phyloP scores from a whole-genome alignment of 306 rosid species.

The Quercus gilva region DNA sequence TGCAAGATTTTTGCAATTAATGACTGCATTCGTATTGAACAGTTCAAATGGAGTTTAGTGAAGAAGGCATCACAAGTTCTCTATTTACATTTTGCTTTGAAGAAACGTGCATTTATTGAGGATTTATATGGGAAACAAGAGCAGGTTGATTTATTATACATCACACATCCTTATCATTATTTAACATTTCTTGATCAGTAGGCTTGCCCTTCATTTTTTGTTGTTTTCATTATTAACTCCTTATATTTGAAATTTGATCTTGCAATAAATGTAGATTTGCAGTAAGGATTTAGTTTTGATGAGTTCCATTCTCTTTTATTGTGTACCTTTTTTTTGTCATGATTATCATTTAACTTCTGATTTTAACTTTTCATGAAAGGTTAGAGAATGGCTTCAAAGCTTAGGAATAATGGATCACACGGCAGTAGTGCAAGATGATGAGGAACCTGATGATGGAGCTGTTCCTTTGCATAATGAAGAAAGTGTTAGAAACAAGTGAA shows the following conservation, averaged over 20 bases:
- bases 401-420: slow-evolving; percentile 79
- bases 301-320: slow-evolving; percentile 22
- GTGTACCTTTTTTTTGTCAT: not conserved
- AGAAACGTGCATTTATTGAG: slow-evolving; percentile 78
- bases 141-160: slow-evolving; percentile 60
- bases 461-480: slow-evolving; percentile 66
- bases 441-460: slow-evolving; percentile 81
- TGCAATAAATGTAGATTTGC: slow-evolving; percentile 5
- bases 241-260: slow-evolving; percentile 10
- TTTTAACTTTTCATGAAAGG: slow-evolving; percentile 35
- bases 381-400: slow-evolving; percentile 94
- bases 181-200: not conserved
- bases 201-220: slow-evolving; percentile 1
- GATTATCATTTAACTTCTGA: slow-evolving; percentile 12
- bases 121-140: slow-evolving; percentile 81
- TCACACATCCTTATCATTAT: not conserved
- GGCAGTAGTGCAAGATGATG: slow-evolving; percentile 68
- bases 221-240: slow-evolving; percentile 1
- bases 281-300: not conserved
- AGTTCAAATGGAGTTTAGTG: slow-evolving; percentile 80
- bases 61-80: slow-evolving; percentile 97
- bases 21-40: slow-evolving; percentile 17
- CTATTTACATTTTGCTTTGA: slow-evolving; percentile 78
- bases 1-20: slow-evolving; percentile 12
- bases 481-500: slow-evolving; percentile 60